Conservation (phyloP, 192 early-diverging fungal genomes). For the Cetraspora pellucida region DNA sequence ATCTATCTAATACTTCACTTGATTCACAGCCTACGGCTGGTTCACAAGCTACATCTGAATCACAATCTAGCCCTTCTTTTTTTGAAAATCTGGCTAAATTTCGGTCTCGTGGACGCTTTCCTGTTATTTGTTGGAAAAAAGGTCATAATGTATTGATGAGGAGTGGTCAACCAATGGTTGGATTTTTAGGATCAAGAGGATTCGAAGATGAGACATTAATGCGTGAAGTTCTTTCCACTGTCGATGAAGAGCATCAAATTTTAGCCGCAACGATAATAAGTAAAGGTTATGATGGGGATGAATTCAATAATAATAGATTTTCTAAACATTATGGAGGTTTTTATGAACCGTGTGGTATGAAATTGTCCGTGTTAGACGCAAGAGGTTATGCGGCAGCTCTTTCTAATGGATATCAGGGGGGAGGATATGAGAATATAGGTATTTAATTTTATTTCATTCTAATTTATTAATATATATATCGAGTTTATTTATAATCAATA, state of each 20-base stretch:
- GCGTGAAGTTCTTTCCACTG: constrained; percentile 40
- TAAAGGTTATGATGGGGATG: not conserved
- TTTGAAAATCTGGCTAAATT: constrained; percentile 34
- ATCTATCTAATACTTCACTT: not conserved
- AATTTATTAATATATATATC: not conserved
- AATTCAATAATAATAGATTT: no score
- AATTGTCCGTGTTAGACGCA: constrained; percentile 49
- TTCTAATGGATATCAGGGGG: constrained; percentile 40
- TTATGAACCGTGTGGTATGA: constrained; percentile 23
- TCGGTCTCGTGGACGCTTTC: constrained; percentile 43
- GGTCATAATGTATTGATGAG: constrained; percentile 45
- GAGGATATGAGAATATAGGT: constrained; percentile 49
- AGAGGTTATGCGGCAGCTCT: constrained; percentile 41
- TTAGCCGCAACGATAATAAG: not conserved
- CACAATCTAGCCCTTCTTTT: not conserved
- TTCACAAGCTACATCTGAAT: not conserved
- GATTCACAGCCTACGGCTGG: not conserved
- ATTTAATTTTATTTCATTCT: not conserved
- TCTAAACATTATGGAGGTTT: not conserved
- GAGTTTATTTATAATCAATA: not conserved
- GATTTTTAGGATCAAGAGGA: constrained; percentile 44
- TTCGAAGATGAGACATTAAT: constrained; percentile 45
- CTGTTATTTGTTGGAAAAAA: constrained; percentile 46
- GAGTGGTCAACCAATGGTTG: constrained; percentile 49
- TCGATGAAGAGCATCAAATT: constrained; percentile 32